These are phyloP conservation scores for Sisymbrium irio DNA, from an alignment of 345 rosid species.

Conservation along the genomic window DNA sequence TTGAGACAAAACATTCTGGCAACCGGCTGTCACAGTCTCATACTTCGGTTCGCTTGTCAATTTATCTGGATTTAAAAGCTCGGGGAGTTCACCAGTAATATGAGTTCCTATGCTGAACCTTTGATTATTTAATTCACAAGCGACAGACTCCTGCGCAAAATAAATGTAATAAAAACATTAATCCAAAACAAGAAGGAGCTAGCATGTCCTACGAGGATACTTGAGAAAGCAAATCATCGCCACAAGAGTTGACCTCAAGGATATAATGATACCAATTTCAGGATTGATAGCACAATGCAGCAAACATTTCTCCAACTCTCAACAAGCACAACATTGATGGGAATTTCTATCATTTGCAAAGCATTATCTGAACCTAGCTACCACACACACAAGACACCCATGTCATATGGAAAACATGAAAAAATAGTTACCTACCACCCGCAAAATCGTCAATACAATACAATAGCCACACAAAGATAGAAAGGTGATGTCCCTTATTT, in stretches of 20 bases:
- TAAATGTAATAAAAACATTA: background rate
- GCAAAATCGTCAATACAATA: too few species aligned
- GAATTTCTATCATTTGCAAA: background rate
- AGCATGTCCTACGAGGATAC: constrained; percentile 13
- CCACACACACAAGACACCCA: constrained; percentile 9
- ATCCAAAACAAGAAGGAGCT: background rate
- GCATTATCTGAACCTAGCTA: constrained; percentile 8
- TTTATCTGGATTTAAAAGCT: constrained; percentile 40
- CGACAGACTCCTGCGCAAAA: constrained; percentile 49
- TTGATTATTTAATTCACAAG: constrained; percentile 27
- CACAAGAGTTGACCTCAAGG: background rate
- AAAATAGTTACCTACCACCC: background rate
- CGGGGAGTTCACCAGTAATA: constrained; percentile 31
- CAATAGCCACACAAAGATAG: background rate
- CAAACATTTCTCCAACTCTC: background rate
- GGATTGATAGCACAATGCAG: background rate
- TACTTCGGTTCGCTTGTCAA: constrained; percentile 34
- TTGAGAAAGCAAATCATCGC: background rate
- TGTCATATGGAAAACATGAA: constrained; percentile 2
- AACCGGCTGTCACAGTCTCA: constrained; percentile 48
- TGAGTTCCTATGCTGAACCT: constrained; percentile 40
- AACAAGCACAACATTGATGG: background rate
- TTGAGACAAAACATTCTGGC: constrained; percentile 60
- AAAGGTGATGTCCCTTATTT: background rate
- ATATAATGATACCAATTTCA: background rate